These are phyloP conservation scores for Tricholoma bakamatsutake DNA, from an alignment of 768 basidiomycete species.

Conservation along the genomic window DNA sequence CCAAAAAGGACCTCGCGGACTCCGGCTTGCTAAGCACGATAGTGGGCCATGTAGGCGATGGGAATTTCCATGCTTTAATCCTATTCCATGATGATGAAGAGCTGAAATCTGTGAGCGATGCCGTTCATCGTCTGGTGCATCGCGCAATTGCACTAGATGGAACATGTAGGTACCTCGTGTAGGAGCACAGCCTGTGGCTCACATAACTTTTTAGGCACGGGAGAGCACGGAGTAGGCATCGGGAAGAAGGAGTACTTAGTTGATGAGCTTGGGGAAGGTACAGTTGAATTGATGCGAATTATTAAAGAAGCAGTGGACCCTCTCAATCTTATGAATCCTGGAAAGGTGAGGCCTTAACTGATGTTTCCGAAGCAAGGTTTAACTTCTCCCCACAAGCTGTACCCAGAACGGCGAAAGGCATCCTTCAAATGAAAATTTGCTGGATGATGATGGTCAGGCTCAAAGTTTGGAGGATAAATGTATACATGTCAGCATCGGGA, in stretches of 20 bases:
- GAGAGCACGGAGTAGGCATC: constrained; percentile 84
- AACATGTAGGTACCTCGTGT: constrained; percentile 47
- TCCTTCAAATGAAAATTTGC: neutral
- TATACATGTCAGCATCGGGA: constrained; percentile 2
- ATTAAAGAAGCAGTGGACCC: constrained; percentile 81
- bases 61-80: constrained; percentile 51
- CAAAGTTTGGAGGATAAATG: neutral
- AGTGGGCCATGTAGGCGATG: constrained; percentile 79
- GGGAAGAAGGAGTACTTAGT: constrained; percentile 81
- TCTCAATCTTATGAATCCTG: constrained; percentile 78
- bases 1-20: constrained; percentile 66
- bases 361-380: neutral
- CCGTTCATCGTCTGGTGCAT: constrained; percentile 65
- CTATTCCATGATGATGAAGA: constrained; percentile 58
- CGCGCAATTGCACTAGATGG: constrained; percentile 72
- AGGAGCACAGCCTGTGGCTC: neutral
- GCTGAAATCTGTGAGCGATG: constrained; percentile 43
- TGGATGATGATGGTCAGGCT: neutral
- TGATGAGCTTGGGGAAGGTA: constrained; percentile 79
- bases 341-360: constrained; percentile 43
- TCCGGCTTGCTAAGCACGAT: constrained; percentile 60
- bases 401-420: neutral
- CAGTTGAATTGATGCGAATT: constrained; percentile 81
- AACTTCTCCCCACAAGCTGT: neutral
- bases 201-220: constrained; percentile 46